Percentiles rank a stretch among this genome's conserved stretches.
Conservation (phyloP, 1,284 basidiomycete genomes). For the Malassezia cuniculi region DNA sequence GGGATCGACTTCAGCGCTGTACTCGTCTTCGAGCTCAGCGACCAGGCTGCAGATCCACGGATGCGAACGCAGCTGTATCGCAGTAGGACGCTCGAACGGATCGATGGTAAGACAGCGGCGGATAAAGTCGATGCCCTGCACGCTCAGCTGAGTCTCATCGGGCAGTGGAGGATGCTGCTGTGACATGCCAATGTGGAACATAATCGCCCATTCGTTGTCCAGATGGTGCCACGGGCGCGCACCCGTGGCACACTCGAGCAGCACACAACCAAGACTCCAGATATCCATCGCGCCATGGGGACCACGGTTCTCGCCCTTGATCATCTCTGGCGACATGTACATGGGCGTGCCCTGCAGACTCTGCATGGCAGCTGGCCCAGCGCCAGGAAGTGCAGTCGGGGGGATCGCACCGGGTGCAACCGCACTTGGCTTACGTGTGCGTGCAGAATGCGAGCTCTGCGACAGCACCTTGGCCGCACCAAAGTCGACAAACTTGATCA, state of each 20-base stretch:
- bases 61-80: conserved; percentile 72
- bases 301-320: conserved; percentile 60
- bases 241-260: conserved; percentile 89
- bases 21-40: conserved; percentile 33
- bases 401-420: conserved; percentile 34
- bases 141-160: conserved; percentile 74
- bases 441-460: conserved; percentile 64
- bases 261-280: conserved; percentile 91
- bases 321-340: conserved; percentile 99
- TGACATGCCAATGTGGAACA: conserved; percentile 97
- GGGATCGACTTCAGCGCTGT: conserved; percentile 22
- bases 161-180: conserved; percentile 92
- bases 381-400: conserved; percentile 17
- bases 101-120: conserved; percentile 82
- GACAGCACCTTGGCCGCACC: conserved; percentile 95
- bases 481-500: conserved; percentile 97
- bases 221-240: conserved; percentile 95
- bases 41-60: conserved; percentile 59
- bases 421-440: conserved; percentile 25
- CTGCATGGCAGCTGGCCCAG: conserved; percentile 41
- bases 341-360: conserved; percentile 79
- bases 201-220: conserved; percentile 99
- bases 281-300: conserved; percentile 94
- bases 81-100: conserved; percentile 67
- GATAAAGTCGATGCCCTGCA: conserved; percentile 84